Percentiles rank a stretch among this genome's conserved stretches.
Evolutionary conservation across 805 yeast species (phyloP).

Genomic region (Nakazawaea sp.): DNA sequence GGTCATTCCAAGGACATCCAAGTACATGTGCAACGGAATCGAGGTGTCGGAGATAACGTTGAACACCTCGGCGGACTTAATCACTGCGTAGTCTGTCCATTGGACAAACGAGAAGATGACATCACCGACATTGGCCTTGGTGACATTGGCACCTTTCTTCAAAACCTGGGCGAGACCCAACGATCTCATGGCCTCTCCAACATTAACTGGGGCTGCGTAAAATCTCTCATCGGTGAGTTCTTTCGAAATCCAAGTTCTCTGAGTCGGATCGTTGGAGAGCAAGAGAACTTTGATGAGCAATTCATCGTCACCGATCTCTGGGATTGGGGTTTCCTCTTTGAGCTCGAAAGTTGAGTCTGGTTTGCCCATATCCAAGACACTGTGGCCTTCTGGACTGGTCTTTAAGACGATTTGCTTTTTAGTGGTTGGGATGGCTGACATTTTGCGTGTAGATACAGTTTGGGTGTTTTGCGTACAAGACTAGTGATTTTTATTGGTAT

Average conservation of each 20-base stretch:
- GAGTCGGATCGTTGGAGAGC: constrained; percentile 57
- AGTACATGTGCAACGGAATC: constrained; percentile 32
- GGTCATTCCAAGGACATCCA: constrained; percentile 49
- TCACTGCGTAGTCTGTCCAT: constrained; percentile 43
- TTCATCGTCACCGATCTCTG: constrained; percentile 27
- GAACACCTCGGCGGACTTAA: constrained; percentile 21
- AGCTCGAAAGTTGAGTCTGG: constrained; percentile 15
- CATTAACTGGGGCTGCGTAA: constrained; percentile 31
- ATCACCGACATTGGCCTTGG: constrained; percentile 35
- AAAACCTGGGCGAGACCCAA: constrained; percentile 44
- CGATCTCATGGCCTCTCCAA: constrained; percentile 38
- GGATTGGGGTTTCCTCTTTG: constrained; percentile 3
- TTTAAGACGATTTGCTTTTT: constrained; percentile 3
- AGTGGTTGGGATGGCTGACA: too few species aligned
- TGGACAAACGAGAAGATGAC: constrained; percentile 27
- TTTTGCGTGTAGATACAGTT: too few species aligned
- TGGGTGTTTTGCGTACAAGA: too few species aligned
- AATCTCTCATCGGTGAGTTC: constrained; percentile 22
- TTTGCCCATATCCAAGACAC: constrained; percentile 9
- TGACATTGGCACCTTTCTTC: constrained; percentile 31
- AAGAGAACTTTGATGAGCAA: constrained; percentile 37
- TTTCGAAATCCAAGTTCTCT: constrained; percentile 48
- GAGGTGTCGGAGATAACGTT: constrained; percentile 23
- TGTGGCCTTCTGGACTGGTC: constrained; percentile 4
- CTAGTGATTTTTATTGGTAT: too few species aligned